Percentiles rank a stretch among this genome's conserved stretches.
phyloP scores from a whole-genome alignment of 495 filamentous ascomycete species.

The Rusavskia elegans region DNA sequence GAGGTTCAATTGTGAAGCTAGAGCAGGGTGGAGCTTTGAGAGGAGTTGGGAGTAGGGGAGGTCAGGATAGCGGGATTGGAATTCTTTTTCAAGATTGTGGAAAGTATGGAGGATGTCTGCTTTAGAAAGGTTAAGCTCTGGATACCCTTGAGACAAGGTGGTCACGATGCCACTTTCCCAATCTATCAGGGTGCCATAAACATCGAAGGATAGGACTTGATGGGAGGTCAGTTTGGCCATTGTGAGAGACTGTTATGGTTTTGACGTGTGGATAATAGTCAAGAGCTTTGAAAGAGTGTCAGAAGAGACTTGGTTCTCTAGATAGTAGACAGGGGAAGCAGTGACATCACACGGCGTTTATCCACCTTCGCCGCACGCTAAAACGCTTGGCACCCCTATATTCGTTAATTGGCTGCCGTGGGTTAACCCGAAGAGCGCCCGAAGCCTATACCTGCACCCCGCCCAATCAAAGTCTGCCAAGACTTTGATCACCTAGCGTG shows the following conservation, averaged over 20 bases:
- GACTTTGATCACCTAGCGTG: no score
- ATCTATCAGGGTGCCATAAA: slow-evolving; percentile 73
- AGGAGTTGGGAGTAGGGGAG: slow-evolving; percentile 45
- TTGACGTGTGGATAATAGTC: no score
- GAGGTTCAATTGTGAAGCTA: slow-evolving; percentile 28
- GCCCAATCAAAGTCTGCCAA: no score
- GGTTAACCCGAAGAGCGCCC: no score
- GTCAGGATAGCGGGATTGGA: slow-evolving; percentile 32
- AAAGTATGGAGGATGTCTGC: slow-evolving; percentile 20
- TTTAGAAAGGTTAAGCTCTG: slow-evolving; percentile 26
- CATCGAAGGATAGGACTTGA: slow-evolving; percentile 51
- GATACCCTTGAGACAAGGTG: slow-evolving; percentile 25
- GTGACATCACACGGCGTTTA: no score
- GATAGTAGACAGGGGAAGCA: no score
- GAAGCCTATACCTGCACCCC: no score
- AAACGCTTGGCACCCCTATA: no score
- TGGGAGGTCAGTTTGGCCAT: background rate
- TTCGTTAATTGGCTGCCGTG: no score
- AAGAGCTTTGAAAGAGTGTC: no score
- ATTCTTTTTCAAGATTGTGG: slow-evolving; percentile 24
- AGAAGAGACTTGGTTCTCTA: no score
- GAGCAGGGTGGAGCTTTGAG: slow-evolving; percentile 26
- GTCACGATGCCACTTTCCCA: slow-evolving; percentile 38
- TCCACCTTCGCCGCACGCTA: no score
- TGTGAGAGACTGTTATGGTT: background rate